Percentiles rank a stretch among this genome's conserved stretches.
Evolutionary conservation across 1,284 basidiomycete species (phyloP).

Genomic region (Cryptococcus neoformans): DNA sequence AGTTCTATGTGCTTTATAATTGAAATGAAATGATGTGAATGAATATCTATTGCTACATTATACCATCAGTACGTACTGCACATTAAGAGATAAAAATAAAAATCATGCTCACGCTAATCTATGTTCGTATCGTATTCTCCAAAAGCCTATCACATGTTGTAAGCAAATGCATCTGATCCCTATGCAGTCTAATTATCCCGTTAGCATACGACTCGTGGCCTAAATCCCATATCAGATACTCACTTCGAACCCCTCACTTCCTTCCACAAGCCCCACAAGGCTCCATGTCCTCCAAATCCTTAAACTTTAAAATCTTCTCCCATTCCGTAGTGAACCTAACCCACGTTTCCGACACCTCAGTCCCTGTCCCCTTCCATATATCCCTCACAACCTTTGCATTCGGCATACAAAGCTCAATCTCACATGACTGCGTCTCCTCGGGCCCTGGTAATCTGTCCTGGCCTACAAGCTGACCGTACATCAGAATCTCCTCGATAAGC

Average conservation of each 20-base stretch:
- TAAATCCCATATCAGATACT: no score
- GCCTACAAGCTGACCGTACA: not conserved
- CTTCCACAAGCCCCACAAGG: slow-evolving; percentile 1
- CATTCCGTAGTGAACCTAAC: not conserved
- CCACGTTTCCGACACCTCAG: not conserved
- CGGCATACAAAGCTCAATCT: not conserved
- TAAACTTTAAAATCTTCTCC: not conserved
- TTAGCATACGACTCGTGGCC: no score
- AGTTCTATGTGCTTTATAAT: no score
- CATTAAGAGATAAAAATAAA: no score
- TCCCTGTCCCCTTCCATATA: not conserved
- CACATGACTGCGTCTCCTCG: not conserved
- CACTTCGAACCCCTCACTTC: not conserved
- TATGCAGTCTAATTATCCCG: no score
- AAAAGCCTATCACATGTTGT: no score
- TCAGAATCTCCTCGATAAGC: not conserved
- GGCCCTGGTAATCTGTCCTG: not conserved
- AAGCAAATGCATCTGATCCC: no score
- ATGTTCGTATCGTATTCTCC: no score
- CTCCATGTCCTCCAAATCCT: not conserved
- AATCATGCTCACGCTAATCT: no score
- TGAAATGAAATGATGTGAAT: no score
- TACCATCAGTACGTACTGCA: no score
- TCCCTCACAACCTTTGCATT: not conserved
- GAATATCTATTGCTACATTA: no score